These are phyloP conservation scores for Cytospora mali DNA, from an alignment of 2,329 filamentous ascomycete genomes.

Conservation along the genomic window DNA sequence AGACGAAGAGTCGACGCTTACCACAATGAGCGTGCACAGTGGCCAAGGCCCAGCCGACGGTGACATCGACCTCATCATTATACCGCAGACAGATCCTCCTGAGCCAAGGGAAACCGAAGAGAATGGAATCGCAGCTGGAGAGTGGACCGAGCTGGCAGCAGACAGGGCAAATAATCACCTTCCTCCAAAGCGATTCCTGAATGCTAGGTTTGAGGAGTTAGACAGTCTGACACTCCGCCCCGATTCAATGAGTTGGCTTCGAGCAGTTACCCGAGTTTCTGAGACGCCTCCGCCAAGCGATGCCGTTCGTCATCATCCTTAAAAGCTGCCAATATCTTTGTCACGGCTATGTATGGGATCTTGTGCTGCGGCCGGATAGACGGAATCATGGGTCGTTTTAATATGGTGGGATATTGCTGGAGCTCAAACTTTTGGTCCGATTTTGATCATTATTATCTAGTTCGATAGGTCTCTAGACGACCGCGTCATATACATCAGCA, in stretches of 20 bases:
- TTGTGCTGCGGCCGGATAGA: background rate
- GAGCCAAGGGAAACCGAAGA: background rate
- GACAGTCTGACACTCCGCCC: constrained; percentile 17
- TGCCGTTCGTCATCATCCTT: background rate
- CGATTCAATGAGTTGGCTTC: background rate
- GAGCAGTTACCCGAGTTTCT: background rate
- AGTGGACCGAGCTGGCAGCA: background rate
- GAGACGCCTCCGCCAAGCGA: background rate
- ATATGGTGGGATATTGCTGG: background rate
- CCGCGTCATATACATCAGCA: constrained; percentile 14
- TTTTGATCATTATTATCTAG: constrained; percentile 5
- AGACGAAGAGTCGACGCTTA: background rate
- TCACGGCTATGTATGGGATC: background rate
- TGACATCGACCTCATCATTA: background rate
- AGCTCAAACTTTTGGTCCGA: background rate
- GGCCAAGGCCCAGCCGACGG: background rate
- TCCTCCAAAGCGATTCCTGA: constrained; percentile 13
- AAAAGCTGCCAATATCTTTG: background rate
- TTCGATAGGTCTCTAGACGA: constrained; percentile 22
- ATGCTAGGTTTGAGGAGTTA: background rate
- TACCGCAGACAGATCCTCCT: constrained; percentile 11
- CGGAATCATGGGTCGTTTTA: background rate
- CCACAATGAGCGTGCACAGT: background rate
- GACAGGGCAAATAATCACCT: background rate
- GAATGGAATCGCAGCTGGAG: background rate